phyloP scores from a whole-genome alignment of 2,329 filamentous ascomycete genomes.

The Fusarium piperis region DNA sequence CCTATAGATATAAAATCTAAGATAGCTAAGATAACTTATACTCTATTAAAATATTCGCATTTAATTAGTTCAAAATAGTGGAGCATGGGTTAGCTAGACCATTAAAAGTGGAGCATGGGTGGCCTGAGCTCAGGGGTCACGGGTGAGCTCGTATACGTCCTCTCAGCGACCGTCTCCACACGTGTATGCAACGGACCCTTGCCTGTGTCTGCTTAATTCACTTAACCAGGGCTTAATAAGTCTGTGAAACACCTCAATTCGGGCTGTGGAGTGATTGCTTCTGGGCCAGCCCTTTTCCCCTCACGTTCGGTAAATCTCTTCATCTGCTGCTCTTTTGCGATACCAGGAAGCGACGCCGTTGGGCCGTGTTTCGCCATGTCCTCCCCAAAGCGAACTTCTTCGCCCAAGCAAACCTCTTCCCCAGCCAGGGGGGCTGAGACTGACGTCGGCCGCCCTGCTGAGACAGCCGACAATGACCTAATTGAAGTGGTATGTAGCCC shows the following conservation, averaged over 20 bases:
- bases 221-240: not conserved
- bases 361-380: not conserved
- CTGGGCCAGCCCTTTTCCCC: not conserved
- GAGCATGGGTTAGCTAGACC: too few relatives aligned
- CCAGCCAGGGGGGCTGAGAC: not conserved
- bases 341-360: not conserved
- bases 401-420: not conserved
- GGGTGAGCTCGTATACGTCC: too few relatives aligned
- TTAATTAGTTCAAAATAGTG: too few relatives aligned
- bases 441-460: not conserved
- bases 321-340: not conserved
- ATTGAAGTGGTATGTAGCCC: conserved; percentile 9
- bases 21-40: too few relatives aligned
- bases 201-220: not conserved
- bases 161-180: too few relatives aligned
- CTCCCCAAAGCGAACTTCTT: not conserved
- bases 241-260: not conserved
- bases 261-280: not conserved
- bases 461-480: not conserved
- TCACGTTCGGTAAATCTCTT: not conserved
- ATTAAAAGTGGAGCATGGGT: too few relatives aligned
- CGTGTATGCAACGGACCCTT: not conserved
- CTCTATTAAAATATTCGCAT: too few relatives aligned
- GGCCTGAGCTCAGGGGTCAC: too few relatives aligned
- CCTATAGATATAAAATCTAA: too few relatives aligned